phyloP scores from a whole-genome alignment of 345 rosid genomes.

The Linum lewisii region DNA sequence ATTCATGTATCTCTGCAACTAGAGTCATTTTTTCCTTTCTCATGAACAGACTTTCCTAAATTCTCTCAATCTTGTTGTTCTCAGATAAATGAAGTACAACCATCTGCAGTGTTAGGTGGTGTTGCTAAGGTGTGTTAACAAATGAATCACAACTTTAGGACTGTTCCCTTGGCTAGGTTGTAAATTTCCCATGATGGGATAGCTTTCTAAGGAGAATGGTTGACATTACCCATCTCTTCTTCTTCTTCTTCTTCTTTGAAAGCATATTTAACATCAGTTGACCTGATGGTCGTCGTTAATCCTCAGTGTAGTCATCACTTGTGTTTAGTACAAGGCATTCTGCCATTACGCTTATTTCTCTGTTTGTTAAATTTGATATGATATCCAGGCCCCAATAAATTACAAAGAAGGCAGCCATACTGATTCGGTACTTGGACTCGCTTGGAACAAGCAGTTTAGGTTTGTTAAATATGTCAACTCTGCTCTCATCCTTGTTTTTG shows the following conservation, averaged over 20 bases:
- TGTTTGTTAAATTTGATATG: too few species aligned
- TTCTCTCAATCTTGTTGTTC: constrained; percentile 16
- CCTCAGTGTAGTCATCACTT: neutral
- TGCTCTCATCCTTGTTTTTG: constrained; percentile 9
- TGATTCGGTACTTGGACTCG: constrained; percentile 85
- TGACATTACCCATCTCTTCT: neutral
- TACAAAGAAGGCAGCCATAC: constrained; percentile 89
- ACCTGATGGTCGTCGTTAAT: neutral
- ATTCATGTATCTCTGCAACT: neutral
- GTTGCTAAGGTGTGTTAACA: constrained; percentile 31
- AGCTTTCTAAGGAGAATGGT: neutral
- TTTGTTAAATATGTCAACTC: constrained; percentile 19
- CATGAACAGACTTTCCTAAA: constrained; percentile 9
- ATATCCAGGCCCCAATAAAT: constrained; percentile 28
- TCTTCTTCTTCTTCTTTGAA: neutral
- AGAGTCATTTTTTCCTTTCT: neutral
- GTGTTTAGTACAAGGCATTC: neutral
- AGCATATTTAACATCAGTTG: neutral
- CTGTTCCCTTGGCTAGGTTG: neutral
- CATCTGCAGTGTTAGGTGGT: constrained; percentile 69
- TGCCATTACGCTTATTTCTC: neutral
- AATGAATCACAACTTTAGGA: too few species aligned
- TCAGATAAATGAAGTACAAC: constrained; percentile 82
- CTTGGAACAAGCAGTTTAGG: constrained; percentile 96
- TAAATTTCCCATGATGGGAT: neutral